Conservation (phyloP, 202 grass and related monocot genomes). For the Hordeum pubiflorum region DNA sequence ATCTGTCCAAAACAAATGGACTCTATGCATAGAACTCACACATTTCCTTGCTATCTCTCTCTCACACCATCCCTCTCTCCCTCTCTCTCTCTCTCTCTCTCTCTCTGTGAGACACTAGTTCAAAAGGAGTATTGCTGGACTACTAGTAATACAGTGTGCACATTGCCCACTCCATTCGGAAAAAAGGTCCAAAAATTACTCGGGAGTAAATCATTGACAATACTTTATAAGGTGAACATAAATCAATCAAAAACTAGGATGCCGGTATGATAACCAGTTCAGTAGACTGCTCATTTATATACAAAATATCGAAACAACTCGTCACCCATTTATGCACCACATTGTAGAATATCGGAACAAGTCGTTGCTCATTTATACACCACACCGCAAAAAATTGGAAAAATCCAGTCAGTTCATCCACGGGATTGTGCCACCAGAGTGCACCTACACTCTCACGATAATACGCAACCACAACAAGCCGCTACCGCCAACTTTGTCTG, state of each 20-base stretch:
- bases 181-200: neutral
- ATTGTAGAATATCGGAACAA: too few species aligned
- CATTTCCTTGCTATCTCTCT: too few species aligned
- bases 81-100: too few species aligned
- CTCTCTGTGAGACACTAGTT: too few species aligned
- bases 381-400: too few species aligned
- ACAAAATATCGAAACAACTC: neutral
- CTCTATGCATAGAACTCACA: too few species aligned
- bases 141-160: neutral
- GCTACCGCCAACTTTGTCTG: neutral
- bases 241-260: neutral
- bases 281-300: neutral
- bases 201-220: neutral
- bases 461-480: neutral
- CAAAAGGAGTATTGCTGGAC: too few species aligned
- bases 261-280: neutral
- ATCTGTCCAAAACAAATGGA: too few species aligned
- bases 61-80: too few species aligned
- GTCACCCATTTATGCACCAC: too few species aligned
- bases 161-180: neutral
- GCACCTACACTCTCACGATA: neutral
- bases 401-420: too few species aligned
- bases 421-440: neutral
- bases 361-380: too few species aligned
- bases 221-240: neutral